Conservation (phyloP, 352 stramenopile species). For the Chrysophaeum taylorii region DNA sequence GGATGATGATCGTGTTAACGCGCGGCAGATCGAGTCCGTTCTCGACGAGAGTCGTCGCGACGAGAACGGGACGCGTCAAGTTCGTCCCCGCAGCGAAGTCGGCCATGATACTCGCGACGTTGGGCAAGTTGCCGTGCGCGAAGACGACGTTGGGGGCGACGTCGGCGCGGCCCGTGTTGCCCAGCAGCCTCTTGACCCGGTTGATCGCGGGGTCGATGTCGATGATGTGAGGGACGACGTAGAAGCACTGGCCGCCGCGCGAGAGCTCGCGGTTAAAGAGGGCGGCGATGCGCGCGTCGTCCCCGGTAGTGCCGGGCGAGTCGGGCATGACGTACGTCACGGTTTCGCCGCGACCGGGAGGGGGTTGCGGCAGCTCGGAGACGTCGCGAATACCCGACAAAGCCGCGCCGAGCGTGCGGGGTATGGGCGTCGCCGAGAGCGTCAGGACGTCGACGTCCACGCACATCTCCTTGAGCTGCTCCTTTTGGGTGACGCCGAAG, state of each 20-base stretch:
- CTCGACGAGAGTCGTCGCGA: conserved; percentile 70
- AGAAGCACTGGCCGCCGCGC: conserved; percentile 52
- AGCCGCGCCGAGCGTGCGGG: conserved; percentile 62
- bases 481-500: conserved; percentile 61
- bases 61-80: conserved; percentile 42
- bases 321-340: conserved; percentile 38
- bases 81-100: conserved; percentile 50
- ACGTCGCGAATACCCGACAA: conserved; percentile 60
- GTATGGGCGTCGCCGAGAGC: conserved; percentile 72
- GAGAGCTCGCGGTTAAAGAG: conserved; percentile 33
- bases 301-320: neutral
- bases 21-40: conserved; percentile 70
- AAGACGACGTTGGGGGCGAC: conserved; percentile 32
- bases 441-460: conserved; percentile 82
- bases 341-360: conserved; percentile 41
- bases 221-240: conserved; percentile 52
- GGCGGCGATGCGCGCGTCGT: neutral
- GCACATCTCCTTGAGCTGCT: conserved; percentile 57
- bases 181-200: conserved; percentile 30
- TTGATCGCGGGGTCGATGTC: conserved; percentile 39
- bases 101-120: conserved; percentile 46
- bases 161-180: neutral
- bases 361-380: conserved; percentile 53
- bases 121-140: conserved; percentile 47
- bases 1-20: conserved; percentile 68